These are phyloP conservation scores for Williopsis jadinii DNA, from an alignment of 1,139 yeast genomes.

Conservation along the genomic window DNA sequence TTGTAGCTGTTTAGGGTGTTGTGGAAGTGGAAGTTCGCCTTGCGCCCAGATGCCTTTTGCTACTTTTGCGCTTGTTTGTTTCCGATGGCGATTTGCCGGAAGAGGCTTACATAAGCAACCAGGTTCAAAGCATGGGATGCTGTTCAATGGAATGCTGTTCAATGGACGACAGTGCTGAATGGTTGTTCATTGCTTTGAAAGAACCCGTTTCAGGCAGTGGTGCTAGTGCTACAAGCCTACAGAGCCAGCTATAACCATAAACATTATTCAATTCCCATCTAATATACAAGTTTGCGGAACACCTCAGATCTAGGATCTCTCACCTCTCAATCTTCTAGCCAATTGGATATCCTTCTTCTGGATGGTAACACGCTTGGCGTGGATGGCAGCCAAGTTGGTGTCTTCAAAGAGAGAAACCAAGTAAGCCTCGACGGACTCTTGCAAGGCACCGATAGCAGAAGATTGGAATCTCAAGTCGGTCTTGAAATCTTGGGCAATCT, in stretches of 20 bases:
- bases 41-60: no score
- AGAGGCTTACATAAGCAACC: no score
- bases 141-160: no score
- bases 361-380: constrained; percentile 98
- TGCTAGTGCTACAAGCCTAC: background rate
- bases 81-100: no score
- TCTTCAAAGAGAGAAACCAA: constrained; percentile 86
- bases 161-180: no score
- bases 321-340: constrained; percentile 99
- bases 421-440: constrained; percentile 98
- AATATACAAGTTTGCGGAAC: constrained; percentile 1
- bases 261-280: constrained; percentile 2
- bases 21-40: no score
- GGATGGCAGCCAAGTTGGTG: constrained; percentile 98
- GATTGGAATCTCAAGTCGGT: constrained; percentile 98
- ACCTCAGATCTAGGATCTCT: constrained; percentile 49
- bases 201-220: no score
- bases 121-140: no score
- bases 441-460: constrained; percentile 97
- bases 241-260: background rate
- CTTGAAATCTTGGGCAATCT: constrained; percentile 97
- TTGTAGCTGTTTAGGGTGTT: no score
- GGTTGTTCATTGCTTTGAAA: no score
- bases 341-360: constrained; percentile 99
- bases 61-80: no score